phyloP scores from a whole-genome alignment of 75 land plant genomes.

The Cupressus sempervirens region DNA sequence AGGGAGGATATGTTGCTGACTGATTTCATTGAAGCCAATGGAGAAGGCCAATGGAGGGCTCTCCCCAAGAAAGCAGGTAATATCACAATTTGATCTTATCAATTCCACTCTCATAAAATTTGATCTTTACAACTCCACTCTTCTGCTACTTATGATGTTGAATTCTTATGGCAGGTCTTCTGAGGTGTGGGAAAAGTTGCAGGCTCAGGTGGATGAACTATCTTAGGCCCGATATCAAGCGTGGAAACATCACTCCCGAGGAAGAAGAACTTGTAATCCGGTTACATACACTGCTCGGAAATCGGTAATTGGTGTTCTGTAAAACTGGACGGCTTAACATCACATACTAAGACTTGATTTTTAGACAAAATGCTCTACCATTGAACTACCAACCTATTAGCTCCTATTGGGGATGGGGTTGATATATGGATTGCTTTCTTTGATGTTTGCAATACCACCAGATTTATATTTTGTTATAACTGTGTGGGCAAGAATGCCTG shows the following conservation, averaged over 20 bases:
- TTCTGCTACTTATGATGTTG: not conserved
- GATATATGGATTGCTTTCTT: too few species aligned
- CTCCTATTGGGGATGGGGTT: too few species aligned
- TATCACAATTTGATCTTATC: not conserved
- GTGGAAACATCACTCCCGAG: not conserved
- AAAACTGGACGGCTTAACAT: too few species aligned
- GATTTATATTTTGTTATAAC: too few species aligned
- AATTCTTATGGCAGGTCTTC: not conserved
- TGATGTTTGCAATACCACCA: too few species aligned
- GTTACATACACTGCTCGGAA: not conserved
- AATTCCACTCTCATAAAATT: not conserved
- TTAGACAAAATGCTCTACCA: too few species aligned
- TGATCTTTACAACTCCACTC: not conserved
- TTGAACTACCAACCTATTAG: too few species aligned
- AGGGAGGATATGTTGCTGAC: conserved; percentile 49
- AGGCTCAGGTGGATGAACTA: conserved; percentile 14
- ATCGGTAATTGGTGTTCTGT: not conserved
- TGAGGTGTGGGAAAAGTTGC: conserved; percentile 15
- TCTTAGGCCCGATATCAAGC: conserved; percentile 12
- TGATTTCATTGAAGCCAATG: conserved; percentile 37
- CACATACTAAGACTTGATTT: too few species aligned
- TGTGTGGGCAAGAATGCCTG: not conserved
- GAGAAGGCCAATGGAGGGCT: conserved; percentile 62
- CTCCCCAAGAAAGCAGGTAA: conserved; percentile 59
- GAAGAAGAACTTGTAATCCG: conserved; percentile 11